phyloP scores from a whole-genome alignment of 305 asterid species.

The Fraxinus latifolia region DNA sequence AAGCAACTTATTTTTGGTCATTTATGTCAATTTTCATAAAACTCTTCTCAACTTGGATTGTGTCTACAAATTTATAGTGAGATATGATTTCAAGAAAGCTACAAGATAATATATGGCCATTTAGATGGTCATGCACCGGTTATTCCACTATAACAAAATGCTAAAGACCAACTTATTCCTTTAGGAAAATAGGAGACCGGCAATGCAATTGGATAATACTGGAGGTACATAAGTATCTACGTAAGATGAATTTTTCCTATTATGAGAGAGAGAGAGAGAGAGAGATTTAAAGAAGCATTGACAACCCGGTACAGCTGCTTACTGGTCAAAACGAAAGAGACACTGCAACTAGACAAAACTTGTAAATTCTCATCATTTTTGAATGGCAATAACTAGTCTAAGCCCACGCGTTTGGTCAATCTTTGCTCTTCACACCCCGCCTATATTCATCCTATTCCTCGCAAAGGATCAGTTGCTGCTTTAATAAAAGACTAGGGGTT shows the following conservation, averaged over 20 bases:
- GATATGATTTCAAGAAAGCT: background rate
- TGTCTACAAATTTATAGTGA: background rate
- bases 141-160: background rate
- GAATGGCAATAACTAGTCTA: background rate
- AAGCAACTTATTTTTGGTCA: background rate
- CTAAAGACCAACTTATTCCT: background rate
- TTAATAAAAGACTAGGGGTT: background rate
- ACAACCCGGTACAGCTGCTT: background rate
- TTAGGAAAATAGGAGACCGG: background rate
- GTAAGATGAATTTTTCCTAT: background rate
- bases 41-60: background rate
- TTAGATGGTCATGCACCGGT: background rate
- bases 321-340: background rate
- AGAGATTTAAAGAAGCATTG: background rate
- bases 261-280: background rate
- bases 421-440: background rate
- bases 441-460: background rate
- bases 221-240: too few species aligned
- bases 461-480: background rate
- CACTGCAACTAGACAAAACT: background rate
- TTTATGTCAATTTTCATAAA: background rate
- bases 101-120: too few species aligned
- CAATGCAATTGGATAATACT: background rate
- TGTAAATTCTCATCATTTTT: background rate
- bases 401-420: background rate